Conservation (phyloP, 2,329 filamentous ascomycete species). For the Ophiostoma ulmi region DNA sequence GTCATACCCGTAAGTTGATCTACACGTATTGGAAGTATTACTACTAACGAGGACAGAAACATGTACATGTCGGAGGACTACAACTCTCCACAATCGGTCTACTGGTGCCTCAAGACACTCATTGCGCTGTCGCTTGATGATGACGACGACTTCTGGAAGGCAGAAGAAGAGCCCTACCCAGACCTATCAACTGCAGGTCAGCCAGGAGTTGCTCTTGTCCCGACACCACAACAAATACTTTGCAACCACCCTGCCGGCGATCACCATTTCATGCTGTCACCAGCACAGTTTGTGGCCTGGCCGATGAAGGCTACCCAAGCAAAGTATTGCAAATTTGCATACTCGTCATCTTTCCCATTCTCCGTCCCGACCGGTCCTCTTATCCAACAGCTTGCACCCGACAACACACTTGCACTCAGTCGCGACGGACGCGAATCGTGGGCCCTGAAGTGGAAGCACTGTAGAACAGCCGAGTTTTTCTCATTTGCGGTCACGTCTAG, state of each 20-base stretch:
- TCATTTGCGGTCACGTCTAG: not conserved
- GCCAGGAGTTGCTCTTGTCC: constrained; percentile 38
- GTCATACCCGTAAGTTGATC: constrained; percentile 29
- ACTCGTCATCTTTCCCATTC: constrained; percentile 41
- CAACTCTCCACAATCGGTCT: constrained; percentile 52
- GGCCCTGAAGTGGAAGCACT: constrained; percentile 24
- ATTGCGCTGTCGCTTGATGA: constrained; percentile 38
- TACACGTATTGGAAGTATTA: no score
- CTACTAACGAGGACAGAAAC: constrained; percentile 33
- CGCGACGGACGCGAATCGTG: constrained; percentile 28
- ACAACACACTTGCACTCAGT: constrained; percentile 29
- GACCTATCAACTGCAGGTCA: not conserved
- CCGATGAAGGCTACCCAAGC: constrained; percentile 36
- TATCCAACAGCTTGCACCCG: constrained; percentile 31
- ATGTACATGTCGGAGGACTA: constrained; percentile 54
- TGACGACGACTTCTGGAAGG: constrained; percentile 43
- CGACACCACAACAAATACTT: constrained; percentile 42
- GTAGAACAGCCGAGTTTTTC: not conserved
- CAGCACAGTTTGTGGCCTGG: constrained; percentile 35
- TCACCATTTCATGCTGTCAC: constrained; percentile 39
- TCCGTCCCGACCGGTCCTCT: constrained; percentile 34
- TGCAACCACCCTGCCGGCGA: constrained; percentile 32
- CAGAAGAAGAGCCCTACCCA: constrained; percentile 37
- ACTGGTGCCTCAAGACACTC: constrained; percentile 51
- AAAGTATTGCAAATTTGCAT: constrained; percentile 40